Base-by-base conservation (phyloP, 768 basidiomycete species). In the Cantharellus cinnabarinus region DNA sequence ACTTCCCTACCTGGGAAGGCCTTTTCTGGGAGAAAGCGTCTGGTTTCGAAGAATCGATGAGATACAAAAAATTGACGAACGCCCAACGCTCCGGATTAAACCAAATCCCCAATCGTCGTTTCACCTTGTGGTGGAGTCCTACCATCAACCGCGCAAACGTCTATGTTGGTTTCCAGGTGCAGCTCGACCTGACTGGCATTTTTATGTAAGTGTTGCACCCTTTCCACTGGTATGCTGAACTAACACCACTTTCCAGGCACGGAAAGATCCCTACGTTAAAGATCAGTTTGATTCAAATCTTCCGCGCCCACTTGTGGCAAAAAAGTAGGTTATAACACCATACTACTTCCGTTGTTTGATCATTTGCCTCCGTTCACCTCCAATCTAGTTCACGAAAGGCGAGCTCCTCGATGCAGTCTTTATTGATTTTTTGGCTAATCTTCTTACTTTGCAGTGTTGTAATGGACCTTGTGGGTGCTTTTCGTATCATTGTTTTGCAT, bases 231-330 rank as follows among this genome's bases (percentile, higher is more conserved):
- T 60, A n/a, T 50, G 37, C 34, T 15, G 15, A 4, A 62, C 57
- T 41, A 40, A 20, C 65, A 63, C 20, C 20, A 29, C 20, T 29
- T 29, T 29, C 20, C 63, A 85, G 85, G 85, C 93, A 95, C 71
- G 94, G 94, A 66, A 97, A 99, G 75, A 94, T 97, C 63, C 91
- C 91, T 7, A 95, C 93, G 2, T 73, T 97, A 64, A 97, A 98
- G 75, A 99, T 99, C 73, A 91, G 88, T 71, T 81, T 98, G 74
- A 99, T 99, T 65, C 95, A 98, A 68, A 95, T 99, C 66, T 98
- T 99, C 89, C 88, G 95, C 75, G 95, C 95, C 48, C 95, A 99
- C 71, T 79, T 99, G 74, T 98, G 95, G 95, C 95, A 99, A 74
- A 97, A 99, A 75, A 97, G 93, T 83, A 69, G 70, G 84, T 80